These are phyloP conservation scores for Biancaea sappan DNA, from an alignment of 306 rosid genomes.

Conservation along the genomic window DNA sequence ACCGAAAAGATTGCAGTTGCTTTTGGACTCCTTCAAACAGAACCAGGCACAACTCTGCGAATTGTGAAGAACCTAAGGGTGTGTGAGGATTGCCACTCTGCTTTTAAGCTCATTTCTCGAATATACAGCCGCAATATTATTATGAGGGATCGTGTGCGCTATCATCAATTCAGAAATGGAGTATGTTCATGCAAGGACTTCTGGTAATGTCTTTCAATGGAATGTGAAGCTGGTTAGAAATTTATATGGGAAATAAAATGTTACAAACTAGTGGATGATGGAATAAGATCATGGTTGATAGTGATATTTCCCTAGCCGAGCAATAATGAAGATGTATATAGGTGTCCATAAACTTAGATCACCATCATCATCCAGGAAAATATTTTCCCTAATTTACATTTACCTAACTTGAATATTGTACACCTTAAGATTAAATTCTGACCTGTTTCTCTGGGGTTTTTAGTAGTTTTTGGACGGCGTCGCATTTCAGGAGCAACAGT, in stretches of 20 bases:
- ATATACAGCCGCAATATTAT: constrained; percentile 46
- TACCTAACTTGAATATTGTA: neutral
- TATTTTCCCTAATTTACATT: neutral
- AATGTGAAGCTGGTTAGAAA: neutral
- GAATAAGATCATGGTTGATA: neutral
- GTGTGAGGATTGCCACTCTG: constrained; percentile 65
- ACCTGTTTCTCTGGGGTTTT: neutral
- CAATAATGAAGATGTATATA: neutral
- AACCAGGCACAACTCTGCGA: constrained; percentile 54
- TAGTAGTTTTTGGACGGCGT: neutral
- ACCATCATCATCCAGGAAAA: neutral
- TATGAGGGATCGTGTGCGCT: constrained; percentile 61
- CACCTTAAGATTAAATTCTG: neutral
- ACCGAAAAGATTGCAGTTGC: constrained; percentile 73
- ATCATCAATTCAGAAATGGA: constrained; percentile 60
- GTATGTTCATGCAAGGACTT: constrained; percentile 63
- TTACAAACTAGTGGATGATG: neutral
- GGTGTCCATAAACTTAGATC: neutral
- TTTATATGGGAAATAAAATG: neutral
- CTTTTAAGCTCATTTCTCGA: constrained; percentile 57
- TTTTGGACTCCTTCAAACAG: constrained; percentile 53
- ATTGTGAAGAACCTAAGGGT: constrained; percentile 64
- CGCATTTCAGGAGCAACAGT: no score
- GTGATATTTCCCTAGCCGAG: neutral
- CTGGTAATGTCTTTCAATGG: constrained; percentile 48